These are phyloP conservation scores for Didymella pinodella DNA, from an alignment of 2,329 filamentous ascomycete species.

Conservation along the genomic window DNA sequence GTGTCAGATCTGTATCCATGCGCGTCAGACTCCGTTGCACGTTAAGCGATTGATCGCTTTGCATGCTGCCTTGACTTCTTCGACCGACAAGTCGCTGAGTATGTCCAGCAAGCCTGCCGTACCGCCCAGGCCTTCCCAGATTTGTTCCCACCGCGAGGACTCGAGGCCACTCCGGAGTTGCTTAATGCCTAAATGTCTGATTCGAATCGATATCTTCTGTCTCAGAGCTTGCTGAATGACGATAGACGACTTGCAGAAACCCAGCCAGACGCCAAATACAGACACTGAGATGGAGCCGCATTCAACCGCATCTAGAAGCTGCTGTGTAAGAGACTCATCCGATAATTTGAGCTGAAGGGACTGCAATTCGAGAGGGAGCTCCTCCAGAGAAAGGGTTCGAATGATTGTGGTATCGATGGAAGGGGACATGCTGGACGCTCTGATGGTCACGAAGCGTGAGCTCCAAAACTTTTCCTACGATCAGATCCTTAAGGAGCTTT, in stretches of 20 bases:
- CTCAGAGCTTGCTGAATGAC: slow-evolving; percentile 28
- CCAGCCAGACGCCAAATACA: slow-evolving; percentile 36
- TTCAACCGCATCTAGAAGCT: neutral
- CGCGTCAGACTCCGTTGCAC: slow-evolving; percentile 12
- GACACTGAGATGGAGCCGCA: neutral
- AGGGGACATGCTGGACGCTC: neutral
- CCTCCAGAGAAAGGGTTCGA: neutral
- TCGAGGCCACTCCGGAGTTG: no score
- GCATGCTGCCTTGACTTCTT: slow-evolving; percentile 33
- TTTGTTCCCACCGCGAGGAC: no score
- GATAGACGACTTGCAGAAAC: slow-evolving; percentile 29
- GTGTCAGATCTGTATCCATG: neutral
- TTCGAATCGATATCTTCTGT: slow-evolving; percentile 31
- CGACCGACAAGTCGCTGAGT: slow-evolving; percentile 36
- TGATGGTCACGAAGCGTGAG: neutral
- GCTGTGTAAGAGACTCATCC: neutral
- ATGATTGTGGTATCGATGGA: neutral
- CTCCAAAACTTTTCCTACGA: neutral
- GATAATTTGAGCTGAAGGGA: neutral
- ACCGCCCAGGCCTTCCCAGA: slow-evolving; percentile 40
- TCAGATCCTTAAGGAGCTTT: neutral
- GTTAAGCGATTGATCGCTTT: slow-evolving; percentile 27
- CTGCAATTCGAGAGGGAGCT: neutral
- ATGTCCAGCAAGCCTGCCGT: slow-evolving; percentile 36
- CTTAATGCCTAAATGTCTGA: no score